Conservation (phyloP, 306 rosid species). For the cucumber (Cucumis sativus) region Cucumber_9930_V3 NC_026660.2:11067501-11068000, state of each 20-base stretch:
- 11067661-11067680: background rate
- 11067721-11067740: slow-evolving; percentile 99
- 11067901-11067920: slow-evolving; percentile 10
- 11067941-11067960: background rate
- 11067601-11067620: slow-evolving; percentile 50
- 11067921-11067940: background rate
- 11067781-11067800: slow-evolving; percentile 86
- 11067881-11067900: slow-evolving; percentile 49
- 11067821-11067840: slow-evolving; percentile 77
- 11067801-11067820: slow-evolving; percentile 73
- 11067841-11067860: slow-evolving; percentile 94
- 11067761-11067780: slow-evolving; percentile 89
- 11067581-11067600: slow-evolving; percentile 91
- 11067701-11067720: background rate
- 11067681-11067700: background rate
- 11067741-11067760: slow-evolving; percentile 95
- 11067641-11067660: slow-evolving; percentile 8
- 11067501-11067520: background rate
- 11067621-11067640: slow-evolving; percentile 34
- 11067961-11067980: background rate
- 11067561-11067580: slow-evolving; percentile 99
- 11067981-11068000: slow-evolving; percentile 3
- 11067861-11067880: slow-evolving; percentile 61
- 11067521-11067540: slow-evolving; percentile 5
- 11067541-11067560: slow-evolving; percentile 97